Percentiles rank a stretch among this genome's conserved stretches.
Evolutionary conservation across 192 early-diverging fungal genomes (phyloP).

Genomic region (Coemansia umbellata): DNA sequence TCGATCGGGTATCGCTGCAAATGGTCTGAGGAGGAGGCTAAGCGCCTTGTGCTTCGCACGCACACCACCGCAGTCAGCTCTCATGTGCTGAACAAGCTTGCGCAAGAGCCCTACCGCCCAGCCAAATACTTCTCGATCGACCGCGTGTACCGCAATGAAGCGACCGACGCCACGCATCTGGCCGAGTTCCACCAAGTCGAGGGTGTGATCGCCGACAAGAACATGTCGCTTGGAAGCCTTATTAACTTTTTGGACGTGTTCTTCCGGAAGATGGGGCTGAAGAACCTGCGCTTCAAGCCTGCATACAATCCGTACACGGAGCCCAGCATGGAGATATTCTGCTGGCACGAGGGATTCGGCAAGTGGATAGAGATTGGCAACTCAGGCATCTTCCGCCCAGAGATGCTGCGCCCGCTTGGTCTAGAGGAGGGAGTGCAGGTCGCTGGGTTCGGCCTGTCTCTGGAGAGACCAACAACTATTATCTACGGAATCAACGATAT

Average conservation of each 20-base stretch:
- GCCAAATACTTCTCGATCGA: constrained; percentile 99
- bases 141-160: constrained; percentile 98
- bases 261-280: constrained; percentile 95
- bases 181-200: constrained; percentile 99
- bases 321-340: constrained; percentile 99
- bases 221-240: constrained; percentile 91
- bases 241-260: constrained; percentile 96
- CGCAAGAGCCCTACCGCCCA: constrained; percentile 82
- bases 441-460: constrained; percentile 95
- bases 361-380: constrained; percentile 97
- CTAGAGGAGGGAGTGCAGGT: constrained; percentile 90
- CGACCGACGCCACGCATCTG: constrained; percentile 95
- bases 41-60: constrained; percentile 90
- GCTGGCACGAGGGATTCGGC: constrained; percentile 84
- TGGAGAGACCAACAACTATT: constrained; percentile 99
- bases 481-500: constrained; percentile 95
- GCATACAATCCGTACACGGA: constrained; percentile 99
- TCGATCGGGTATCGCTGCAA: constrained; percentile 92
- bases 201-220: constrained; percentile 95
- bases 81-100: constrained; percentile 89
- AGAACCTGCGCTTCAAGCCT: constrained; percentile 96
- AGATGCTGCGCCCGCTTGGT: constrained; percentile 96
- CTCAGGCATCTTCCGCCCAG: constrained; percentile 99
- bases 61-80: constrained; percentile 95
- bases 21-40: constrained; percentile 90